Evolutionary conservation across 2,329 filamentous ascomycete species (phyloP).

Genomic region (Epichloe coenophiala): DNA sequence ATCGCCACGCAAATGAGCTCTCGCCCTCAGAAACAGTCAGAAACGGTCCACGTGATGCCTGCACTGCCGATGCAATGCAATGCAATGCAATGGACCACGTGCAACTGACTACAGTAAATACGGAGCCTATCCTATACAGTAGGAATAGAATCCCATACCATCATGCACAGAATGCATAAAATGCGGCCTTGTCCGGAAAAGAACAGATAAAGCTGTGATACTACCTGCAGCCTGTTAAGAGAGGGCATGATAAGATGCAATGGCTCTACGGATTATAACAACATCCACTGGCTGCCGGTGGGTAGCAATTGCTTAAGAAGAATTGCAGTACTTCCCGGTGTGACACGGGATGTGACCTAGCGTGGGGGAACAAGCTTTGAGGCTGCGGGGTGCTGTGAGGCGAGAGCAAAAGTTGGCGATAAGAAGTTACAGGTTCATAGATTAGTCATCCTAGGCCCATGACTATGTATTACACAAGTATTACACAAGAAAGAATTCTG

Average conservation of each 20-base stretch:
- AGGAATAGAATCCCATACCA: neutral
- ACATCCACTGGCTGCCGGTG: too few species aligned
- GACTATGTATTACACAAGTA: too few species aligned
- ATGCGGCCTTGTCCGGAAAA: neutral
- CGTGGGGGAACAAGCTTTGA: too few species aligned
- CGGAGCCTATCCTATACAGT: neutral
- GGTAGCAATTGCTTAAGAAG: too few species aligned
- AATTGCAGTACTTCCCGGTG: too few species aligned
- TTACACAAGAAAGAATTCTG: too few species aligned
- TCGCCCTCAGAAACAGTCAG: neutral
- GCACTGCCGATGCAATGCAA: neutral
- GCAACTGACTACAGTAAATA: neutral
- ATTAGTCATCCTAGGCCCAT: too few species aligned
- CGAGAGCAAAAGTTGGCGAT: too few species aligned
- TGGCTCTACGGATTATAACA: neutral
- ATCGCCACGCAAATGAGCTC: neutral
- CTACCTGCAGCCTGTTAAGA: neutral
- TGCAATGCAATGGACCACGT: conserved; percentile 2
- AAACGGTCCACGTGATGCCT: neutral
- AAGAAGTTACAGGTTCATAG: too few species aligned
- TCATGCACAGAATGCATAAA: neutral
- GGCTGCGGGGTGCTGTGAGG: too few species aligned
- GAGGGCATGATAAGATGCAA: neutral
- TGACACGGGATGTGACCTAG: too few species aligned
- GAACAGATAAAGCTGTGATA: neutral